Conservation (phyloP, 768 basidiomycete genomes). For the Boletus subparvulus region DNA sequence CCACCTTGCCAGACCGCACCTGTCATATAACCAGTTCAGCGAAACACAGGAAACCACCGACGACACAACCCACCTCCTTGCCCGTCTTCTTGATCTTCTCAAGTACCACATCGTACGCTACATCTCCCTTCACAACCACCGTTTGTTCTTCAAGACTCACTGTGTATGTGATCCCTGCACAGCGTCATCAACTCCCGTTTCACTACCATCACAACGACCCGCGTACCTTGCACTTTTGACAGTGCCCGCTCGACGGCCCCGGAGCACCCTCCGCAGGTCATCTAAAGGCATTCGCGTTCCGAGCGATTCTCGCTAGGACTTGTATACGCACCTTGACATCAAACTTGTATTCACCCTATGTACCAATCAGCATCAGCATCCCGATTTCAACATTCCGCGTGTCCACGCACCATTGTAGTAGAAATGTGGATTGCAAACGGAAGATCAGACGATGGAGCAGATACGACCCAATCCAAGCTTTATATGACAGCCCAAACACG, state of each 20-base stretch:
- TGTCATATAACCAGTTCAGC: conserved; percentile 9
- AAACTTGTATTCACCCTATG: conserved; percentile 57
- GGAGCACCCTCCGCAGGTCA: conserved; percentile 87
- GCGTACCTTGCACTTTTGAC: conserved; percentile 51
- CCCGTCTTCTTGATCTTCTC: conserved; percentile 89
- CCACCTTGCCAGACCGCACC: conserved; percentile 48
- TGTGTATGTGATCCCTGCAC: conserved; percentile 40
- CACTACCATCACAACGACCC: neutral
- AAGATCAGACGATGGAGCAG: neutral
- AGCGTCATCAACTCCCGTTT: neutral
- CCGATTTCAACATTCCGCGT: neutral
- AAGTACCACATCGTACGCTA: conserved; percentile 62
- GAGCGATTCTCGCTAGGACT: neutral
- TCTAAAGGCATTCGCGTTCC: conserved; percentile 42
- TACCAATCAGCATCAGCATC: conserved; percentile 1
- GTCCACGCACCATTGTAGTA: conserved; percentile 22
- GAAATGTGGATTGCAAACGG: neutral
- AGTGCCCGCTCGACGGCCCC: conserved; percentile 77
- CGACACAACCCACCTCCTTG: conserved; percentile 60
- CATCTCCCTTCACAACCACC: conserved; percentile 63
- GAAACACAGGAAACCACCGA: neutral
- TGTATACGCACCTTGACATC: conserved; percentile 66
- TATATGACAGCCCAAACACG: conserved; percentile 1
- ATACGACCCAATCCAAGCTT: neutral
- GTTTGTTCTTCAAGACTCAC: conserved; percentile 70